A percentile compares a stretch with the other conserved stretches of the same genome.
These are phyloP conservation scores for Casuarina cunninghamiana DNA, from an alignment of 306 rosid genomes.

Conservation along the genomic window DNA sequence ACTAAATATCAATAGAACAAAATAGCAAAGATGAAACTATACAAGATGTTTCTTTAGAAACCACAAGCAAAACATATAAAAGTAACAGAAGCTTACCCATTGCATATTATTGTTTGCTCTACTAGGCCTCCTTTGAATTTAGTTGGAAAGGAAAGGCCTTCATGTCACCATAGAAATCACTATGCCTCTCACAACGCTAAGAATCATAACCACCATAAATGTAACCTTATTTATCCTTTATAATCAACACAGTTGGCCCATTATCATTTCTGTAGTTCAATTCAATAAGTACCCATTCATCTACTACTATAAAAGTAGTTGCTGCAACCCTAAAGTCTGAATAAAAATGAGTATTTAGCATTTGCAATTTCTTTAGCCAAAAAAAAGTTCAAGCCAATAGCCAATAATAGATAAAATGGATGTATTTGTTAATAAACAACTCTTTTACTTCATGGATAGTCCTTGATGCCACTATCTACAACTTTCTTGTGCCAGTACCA, in stretches of 20 bases:
- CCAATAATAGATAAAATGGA: not conserved
- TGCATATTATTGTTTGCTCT: constrained; percentile 84
- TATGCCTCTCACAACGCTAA: constrained; percentile 86
- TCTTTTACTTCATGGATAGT: not conserved
- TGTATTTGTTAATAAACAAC: not conserved
- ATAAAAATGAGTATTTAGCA: constrained; percentile 27
- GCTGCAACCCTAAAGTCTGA: constrained; percentile 23
- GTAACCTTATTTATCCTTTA: constrained; percentile 77
- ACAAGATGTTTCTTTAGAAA: not conserved
- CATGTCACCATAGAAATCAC: constrained; percentile 88
- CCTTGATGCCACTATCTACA: not conserved
- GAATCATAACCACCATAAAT: constrained; percentile 95
- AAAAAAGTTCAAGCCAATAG: not conserved
- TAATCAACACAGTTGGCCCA: constrained; percentile 76
- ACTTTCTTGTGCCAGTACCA: not conserved
- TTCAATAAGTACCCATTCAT: constrained; percentile 35
- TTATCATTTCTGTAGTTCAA: constrained; percentile 65
- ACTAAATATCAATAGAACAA: not conserved
- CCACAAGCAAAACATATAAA: not conserved
- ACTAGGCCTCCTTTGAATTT: constrained; percentile 75
- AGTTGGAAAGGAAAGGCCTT: constrained; percentile 75
- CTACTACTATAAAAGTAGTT: constrained; percentile 21
- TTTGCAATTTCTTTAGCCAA: not conserved
- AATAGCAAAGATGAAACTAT: not conserved
- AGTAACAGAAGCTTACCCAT: constrained; percentile 61